phyloP scores from a whole-genome alignment of 2,329 filamentous ascomycete species.

The Aspergillus novoparasiticus region DNA sequence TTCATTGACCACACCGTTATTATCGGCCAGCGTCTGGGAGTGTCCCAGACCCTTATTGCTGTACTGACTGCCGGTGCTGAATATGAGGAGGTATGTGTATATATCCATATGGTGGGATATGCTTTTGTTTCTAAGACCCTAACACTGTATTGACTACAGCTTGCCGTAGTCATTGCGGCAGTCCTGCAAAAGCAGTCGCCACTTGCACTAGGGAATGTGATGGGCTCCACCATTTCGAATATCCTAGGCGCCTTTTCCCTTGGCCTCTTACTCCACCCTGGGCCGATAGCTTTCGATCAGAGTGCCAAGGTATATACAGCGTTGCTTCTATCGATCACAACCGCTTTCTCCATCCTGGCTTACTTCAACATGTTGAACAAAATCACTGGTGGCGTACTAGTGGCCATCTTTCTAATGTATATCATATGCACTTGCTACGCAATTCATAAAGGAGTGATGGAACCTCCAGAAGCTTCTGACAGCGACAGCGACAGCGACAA shows the following conservation, averaged over 20 bases:
- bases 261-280: slow-evolving; percentile 49
- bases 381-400: slow-evolving; percentile 42
- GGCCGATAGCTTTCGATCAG: slow-evolving; percentile 46
- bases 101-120: neutral
- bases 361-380: slow-evolving; percentile 38
- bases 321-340: slow-evolving; percentile 47
- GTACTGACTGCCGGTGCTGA: slow-evolving; percentile 58
- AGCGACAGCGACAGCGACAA: slow-evolving; percentile 40
- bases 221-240: slow-evolving; percentile 59
- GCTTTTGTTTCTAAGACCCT: neutral
- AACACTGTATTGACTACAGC: slow-evolving; percentile 30
- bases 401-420: slow-evolving; percentile 50
- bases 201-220: slow-evolving; percentile 57
- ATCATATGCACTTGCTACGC: slow-evolving; percentile 47
- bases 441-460: slow-evolving; percentile 48
- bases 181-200: slow-evolving; percentile 50
- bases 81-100: slow-evolving; percentile 54
- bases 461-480: slow-evolving; percentile 47
- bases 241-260: slow-evolving; percentile 59
- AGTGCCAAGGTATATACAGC: slow-evolving; percentile 53
- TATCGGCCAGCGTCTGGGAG: slow-evolving; percentile 47
- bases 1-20: slow-evolving; percentile 56
- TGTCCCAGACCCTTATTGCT: slow-evolving; percentile 53
- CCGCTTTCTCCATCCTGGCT: slow-evolving; percentile 39
- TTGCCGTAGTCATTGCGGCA: slow-evolving; percentile 53